Evolutionary conservation across 1,284 basidiomycete species (phyloP), one percentile per base, ranked within the genome.

Genomic region (Phaffia rhodozyma): DNA sequence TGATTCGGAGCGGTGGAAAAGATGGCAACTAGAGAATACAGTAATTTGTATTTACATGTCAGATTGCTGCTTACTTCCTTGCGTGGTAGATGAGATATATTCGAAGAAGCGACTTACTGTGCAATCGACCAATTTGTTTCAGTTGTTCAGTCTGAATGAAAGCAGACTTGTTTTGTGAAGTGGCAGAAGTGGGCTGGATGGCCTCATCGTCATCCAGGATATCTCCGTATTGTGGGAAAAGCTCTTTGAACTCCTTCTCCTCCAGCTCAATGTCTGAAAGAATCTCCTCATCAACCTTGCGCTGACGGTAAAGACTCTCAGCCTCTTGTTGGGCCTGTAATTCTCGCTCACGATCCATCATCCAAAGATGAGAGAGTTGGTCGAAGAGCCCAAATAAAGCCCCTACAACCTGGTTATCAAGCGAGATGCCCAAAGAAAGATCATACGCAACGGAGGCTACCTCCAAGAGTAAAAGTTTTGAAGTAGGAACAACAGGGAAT

Each of bases 141-240:
- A 68, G 58, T 21, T 69, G 60, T 34, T 67, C 66, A 20, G 67
- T 54, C 27, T 52, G 66, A n/a, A 70, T 65, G 55, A 67, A 67
- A 27, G 66, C 67, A 62, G 50, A 58, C 21, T 18, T 60, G 32
- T 47, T 63, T 56, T 30, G 66, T 29, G 58, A 67, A 48, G 23
- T 66, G 49, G 51, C 49, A 32, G 60, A 32, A 23, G 54, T n/a
- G 38, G 32, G 4, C 32, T 48, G 21, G 27, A 50, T 43, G 16
- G 70, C 71, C 55, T 70, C 67, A 21, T 65, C 59, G 5, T 71
- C 71, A 51, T 74, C 71, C 30, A 86, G 75, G 29, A 80, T 80
- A 62, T 86, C 81, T 54, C 86, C 86, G 71, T 86, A 97, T 25
- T 84, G 83, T 1, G 93, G 91, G 75, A 97, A 97, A 55, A 96